Evolutionary conservation across 192 early-diverging fungal species (phyloP).

Genomic region (Jimgerdemannia lactiflua): DNA sequence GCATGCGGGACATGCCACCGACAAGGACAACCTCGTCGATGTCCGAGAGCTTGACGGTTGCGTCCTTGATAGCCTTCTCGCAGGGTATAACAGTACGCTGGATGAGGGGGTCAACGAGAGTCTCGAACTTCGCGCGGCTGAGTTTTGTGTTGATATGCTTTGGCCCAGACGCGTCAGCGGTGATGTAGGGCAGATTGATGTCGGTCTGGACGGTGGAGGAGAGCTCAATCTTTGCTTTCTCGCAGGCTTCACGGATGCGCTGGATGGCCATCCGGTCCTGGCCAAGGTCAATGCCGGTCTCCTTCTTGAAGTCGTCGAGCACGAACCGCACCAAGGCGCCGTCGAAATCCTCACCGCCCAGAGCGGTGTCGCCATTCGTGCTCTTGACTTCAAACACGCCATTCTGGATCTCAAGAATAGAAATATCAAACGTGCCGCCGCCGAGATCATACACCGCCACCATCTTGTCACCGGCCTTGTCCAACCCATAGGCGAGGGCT

Average conservation of each 20-base stretch:
- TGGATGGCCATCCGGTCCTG: conserved; percentile 95
- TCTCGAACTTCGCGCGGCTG: conserved; percentile 88
- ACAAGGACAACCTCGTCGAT: conserved; percentile 96
- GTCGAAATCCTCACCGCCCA: conserved; percentile 80
- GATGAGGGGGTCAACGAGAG: conserved; percentile 75
- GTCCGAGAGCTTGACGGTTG: conserved; percentile 73
- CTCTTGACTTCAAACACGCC: conserved; percentile 99
- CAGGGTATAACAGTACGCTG: conserved; percentile 91
- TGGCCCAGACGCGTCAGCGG: conserved; percentile 80
- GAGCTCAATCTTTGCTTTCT: conserved; percentile 99
- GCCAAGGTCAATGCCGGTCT: conserved; percentile 79
- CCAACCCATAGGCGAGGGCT: conserved; percentile 89
- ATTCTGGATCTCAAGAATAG: conserved; percentile 96
- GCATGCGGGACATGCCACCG: conserved; percentile 98
- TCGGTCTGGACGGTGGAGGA: conserved; percentile 94
- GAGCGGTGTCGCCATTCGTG: conserved; percentile 93
- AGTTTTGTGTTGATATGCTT: conserved; percentile 98
- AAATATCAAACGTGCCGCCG: conserved; percentile 99
- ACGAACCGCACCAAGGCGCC: conserved; percentile 73
- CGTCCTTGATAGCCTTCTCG: conserved; percentile 97
- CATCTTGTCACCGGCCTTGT: conserved; percentile 82
- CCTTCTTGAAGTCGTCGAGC: conserved; percentile 90
- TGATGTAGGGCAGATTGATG: conserved; percentile 97
- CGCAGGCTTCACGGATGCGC: conserved; percentile 95
- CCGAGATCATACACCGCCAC: conserved; percentile 98